Base-by-base conservation (phyloP, 345 rosid species). In the Excoecaria cochinchinensis region DNA sequence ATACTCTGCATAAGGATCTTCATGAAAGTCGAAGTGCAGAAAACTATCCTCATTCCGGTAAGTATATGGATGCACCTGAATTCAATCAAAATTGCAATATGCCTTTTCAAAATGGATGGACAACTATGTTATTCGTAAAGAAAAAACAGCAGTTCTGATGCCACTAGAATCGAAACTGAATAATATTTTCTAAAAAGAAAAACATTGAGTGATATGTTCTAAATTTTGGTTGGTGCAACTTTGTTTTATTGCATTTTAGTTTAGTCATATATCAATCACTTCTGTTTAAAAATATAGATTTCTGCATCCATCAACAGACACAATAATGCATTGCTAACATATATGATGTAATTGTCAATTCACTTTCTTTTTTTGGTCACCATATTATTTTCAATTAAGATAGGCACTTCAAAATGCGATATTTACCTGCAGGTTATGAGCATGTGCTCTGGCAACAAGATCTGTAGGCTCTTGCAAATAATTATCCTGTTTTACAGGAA, bases 21-120 rank as follows among this genome's bases (percentile, higher is more conserved):
- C 90, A 84, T 84, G 67, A 81, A 93, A 95, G 72, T 86, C 50
- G 31, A 78, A 85, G 84, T 88, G 96, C 57, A 95, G 75, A 80
- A 73, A 93, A 55, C 0, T 8, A 79, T 86, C 87, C 82, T 93
- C 98, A 12, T 89, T 87, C 8, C 99, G 87, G 76, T 80, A 95
- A 16, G 98, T 93, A 85, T 95, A 93, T 0, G 99, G 92, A 70
- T 95, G 98, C 74, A 92, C 99, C 99, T 95, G 84, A 4, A 44
- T 44, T 10, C 7, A 67, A 19, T 44, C 73, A 57, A 50, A n/a
- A 40, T 67, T 21, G 52, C 55, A 72, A 16, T n/a, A 70, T 59
- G 14, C 4, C 24, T 59, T 59, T 14, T 59, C 31, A 59, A n/a
- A 19, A 44, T 44, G 1, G 8, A 44, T 4, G 48, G 10, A 6